Base-by-base conservation (phyloP, 2,329 filamentous ascomycete species). In the Hymenoscyphus salicellus region DNA sequence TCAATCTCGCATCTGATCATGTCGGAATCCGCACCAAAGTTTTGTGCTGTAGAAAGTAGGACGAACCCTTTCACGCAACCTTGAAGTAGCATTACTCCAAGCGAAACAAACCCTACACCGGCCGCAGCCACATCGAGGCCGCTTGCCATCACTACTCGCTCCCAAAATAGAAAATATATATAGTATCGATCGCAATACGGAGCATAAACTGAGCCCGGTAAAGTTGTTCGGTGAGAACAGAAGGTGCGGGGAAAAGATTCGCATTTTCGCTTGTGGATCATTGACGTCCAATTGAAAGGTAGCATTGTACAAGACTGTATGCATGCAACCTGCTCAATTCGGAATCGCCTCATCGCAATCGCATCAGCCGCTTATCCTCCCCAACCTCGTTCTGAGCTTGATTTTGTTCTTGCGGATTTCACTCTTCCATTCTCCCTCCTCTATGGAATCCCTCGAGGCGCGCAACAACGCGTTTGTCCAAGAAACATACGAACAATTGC, bases 21-120 rank as follows among this genome's bases (percentile, higher is more conserved):
- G 36, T 62, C 61, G 32, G 67, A 65, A 63, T 69, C 67, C 56
- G 60, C 55, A 7, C 63, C 65, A 52, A 69, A 60, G 58, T 69
- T 65, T 11, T 66, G 67, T 7, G 67, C 67, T n/a, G 67, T 69
- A 1, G 59, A 62, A 41, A 69, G 65, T 26, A 69, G 41, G n/a
- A 67, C 49, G 28, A 69, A 69, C 16, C 65, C 67, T 32, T 69
- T 49, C 17, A 69, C 46, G 36, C 67, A 69, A 11, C 67, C 65
- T 60, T 62, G 62, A n/a, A 69, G 56, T 17, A 65, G 32, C 26
- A 60, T 43, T 14, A 67, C 33, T 3, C 59, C 62, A 23, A 69
- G 61, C 36, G 65, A 67, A n/a, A 60, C 65, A 5, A 69, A 59
- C 3, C 65, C 65, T 30, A 58, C 65, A 17, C 63, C 63, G 11